These are phyloP conservation scores for Backusella westeae DNA, from an alignment of 192 early-diverging fungal genomes.

Conservation along the genomic window DNA sequence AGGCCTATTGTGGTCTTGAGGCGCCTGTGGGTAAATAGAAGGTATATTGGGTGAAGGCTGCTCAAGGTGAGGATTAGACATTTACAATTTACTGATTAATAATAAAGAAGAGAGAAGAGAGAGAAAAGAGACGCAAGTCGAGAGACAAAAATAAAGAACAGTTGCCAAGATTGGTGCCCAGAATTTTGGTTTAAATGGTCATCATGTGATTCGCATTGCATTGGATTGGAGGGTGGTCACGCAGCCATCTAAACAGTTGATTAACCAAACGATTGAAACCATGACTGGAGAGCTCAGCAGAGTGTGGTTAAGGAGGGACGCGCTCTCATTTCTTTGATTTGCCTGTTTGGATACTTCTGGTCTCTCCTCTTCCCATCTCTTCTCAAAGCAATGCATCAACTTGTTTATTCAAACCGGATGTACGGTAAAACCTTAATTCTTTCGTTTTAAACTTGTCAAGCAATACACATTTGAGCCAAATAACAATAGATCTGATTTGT, in stretches of 20 bases:
- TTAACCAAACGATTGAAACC: not conserved
- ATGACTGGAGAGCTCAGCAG: not conserved
- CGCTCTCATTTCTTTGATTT: not conserved
- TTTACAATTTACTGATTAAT: not conserved
- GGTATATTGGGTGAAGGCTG: not conserved
- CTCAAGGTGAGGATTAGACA: slow-evolving; percentile 3
- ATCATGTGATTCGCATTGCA: not conserved
- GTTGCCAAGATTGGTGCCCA: not conserved
- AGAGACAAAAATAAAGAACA: not conserved
- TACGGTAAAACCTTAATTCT: not conserved
- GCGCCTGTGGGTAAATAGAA: not conserved
- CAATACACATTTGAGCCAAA: no score
- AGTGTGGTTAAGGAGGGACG: not conserved
- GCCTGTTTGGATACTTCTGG: not conserved
- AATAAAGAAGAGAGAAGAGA: not conserved
- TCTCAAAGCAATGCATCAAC: not conserved
- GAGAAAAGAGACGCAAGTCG: not conserved
- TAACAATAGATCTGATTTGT: no score
- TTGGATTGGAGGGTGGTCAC: not conserved
- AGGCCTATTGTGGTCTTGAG: not conserved
- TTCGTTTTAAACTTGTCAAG: no score
- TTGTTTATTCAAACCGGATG: not conserved
- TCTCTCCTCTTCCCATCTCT: not conserved
- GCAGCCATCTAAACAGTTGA: not conserved
- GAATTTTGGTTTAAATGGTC: not conserved